A percentile compares a stretch with the other conserved stretches of the same genome.
These are phyloP conservation scores for Trematosphaeria pertusa DNA, from an alignment of 2,329 filamentous ascomycete species.

Conservation along the genomic window DNA sequence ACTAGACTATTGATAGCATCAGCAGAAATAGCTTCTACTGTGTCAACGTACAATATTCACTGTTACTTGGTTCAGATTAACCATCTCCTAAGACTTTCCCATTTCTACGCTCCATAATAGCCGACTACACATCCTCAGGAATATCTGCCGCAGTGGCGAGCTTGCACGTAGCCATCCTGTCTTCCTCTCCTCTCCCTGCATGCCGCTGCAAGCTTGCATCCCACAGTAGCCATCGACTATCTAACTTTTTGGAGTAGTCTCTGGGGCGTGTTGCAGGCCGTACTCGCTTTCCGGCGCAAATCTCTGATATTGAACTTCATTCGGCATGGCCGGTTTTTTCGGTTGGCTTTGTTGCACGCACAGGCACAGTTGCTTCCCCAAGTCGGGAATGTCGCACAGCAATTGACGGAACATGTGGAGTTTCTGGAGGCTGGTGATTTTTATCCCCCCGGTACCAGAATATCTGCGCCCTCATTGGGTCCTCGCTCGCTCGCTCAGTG, in stretches of 20 bases:
- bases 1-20: too few relatives aligned
- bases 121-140: too few relatives aligned
- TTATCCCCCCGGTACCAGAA: constrained; percentile 25
- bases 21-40: too few relatives aligned
- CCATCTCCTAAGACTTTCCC: too few relatives aligned
- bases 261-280: background rate
- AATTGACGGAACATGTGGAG: constrained; percentile 16
- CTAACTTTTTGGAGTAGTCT: background rate
- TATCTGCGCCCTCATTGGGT: constrained; percentile 23
- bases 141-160: too few relatives aligned
- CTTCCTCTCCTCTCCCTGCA: too few relatives aligned
- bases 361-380: constrained; percentile 19
- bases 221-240: too few relatives aligned
- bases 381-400: constrained; percentile 18
- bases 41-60: too few relatives aligned
- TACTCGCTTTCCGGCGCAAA: constrained; percentile 18
- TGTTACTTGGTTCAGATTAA: too few relatives aligned
- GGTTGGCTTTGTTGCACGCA: constrained; percentile 14
- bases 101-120: too few relatives aligned
- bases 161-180: too few relatives aligned
- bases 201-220: too few relatives aligned
- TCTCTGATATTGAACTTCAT: constrained; percentile 10
- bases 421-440: constrained; percentile 16
- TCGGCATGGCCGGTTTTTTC: constrained; percentile 6
- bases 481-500: constrained; percentile 18